Conservation (phyloP, 306 rosid genomes). For the Glycine latifolia region DNA sequence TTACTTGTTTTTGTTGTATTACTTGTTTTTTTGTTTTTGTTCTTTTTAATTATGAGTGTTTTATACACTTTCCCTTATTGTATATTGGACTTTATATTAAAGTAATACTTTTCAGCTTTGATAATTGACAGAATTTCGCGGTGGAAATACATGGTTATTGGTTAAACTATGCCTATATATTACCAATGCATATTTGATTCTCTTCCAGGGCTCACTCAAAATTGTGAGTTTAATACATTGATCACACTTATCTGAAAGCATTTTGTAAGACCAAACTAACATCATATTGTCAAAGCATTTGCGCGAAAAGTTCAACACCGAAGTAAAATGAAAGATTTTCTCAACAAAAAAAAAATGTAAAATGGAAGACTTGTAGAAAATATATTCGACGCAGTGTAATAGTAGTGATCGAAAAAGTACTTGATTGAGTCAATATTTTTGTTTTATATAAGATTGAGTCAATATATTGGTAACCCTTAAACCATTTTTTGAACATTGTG, state of each 20-base stretch:
- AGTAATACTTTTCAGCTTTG: not conserved
- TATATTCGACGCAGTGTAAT: not conserved
- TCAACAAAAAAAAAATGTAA: too few species aligned
- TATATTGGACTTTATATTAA: not conserved
- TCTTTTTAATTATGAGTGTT: not conserved
- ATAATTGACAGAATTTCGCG: not conserved
- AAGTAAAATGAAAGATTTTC: not conserved
- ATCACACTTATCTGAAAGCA: not conserved
- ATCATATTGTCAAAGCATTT: not conserved
- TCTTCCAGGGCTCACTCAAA: constrained; percentile 1
- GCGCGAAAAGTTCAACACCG: not conserved
- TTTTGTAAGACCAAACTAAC: not conserved
- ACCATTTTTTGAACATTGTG: not conserved
- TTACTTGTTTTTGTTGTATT: not conserved
- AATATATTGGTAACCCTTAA: not conserved
- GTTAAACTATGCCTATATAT: not conserved
- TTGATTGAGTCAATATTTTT: not conserved
- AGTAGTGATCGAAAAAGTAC: not conserved
- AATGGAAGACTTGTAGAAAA: not conserved
- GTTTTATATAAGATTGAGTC: too few species aligned
- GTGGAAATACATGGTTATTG: not conserved
- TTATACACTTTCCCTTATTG: not conserved
- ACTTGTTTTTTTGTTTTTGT: too few species aligned
- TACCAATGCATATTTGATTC: not conserved
- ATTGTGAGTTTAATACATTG: not conserved